Base-by-base conservation (phyloP, 805 yeast genomes). In the Metschnikowia anglica region DNA sequence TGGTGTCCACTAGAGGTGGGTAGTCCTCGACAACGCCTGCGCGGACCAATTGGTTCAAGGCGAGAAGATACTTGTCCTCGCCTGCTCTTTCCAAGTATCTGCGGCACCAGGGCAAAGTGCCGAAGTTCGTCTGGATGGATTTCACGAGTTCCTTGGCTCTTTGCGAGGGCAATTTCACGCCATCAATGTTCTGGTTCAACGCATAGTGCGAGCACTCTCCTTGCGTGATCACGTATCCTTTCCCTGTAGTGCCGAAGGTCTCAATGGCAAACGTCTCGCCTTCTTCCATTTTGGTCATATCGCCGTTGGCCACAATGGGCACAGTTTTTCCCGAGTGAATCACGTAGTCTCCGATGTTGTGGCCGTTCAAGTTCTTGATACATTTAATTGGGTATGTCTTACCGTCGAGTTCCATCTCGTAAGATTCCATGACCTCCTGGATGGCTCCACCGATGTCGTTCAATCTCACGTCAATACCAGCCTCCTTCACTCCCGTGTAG, bases 221-320 rank as follows among this genome's bases (percentile, higher is more conserved):
- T 47, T 81, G 84, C 6, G 81, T 70, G 36, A 83, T 70, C 26
- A 93, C 98, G 55, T 83, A 84, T 27, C 98, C 99, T 46, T 85
- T 79, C 48, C 99, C 99, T 1, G 99, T 93, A 33, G 96, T 79
- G 10, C 99, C 99, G 60, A 93, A 93, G 2, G 99, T 93, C 69
- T 93, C 99, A 59, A 93, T 91, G 47, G 99, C 99, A 73, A 88
- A 91, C 2, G 88, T 83, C 65, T 93, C 99, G 50, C 97, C 97
- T 71, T 93, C 99, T 65, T 93, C 99, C 97, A 93, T 91, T 75
- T 91, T 91, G 9, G 98, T 93, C 64, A 78, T 78, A 62, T 93
- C 99, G 6, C 89, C 91, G 57, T 87, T 87, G 57, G 90, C 85
- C 26, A 93, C 96, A 57, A 93, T 93, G 13, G 99, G 99, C 35